A percentile compares a stretch with the other conserved stretches of the same genome.
Conservation (phyloP, 2,329 filamentous ascomycete genomes). For the Coniochaeta sp. region DNA sequence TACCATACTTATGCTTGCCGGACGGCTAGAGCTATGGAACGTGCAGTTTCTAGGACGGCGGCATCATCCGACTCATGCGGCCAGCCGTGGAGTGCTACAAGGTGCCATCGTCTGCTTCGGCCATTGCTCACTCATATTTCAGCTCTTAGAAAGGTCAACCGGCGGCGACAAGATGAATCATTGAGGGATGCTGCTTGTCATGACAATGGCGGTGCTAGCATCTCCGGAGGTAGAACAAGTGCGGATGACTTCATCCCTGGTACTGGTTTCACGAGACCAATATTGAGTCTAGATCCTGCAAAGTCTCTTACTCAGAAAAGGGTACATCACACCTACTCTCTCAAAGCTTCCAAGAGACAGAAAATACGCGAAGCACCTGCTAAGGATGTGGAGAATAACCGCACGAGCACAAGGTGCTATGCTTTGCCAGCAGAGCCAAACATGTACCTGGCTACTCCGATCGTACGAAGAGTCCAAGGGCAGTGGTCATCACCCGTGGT, state of each 20-base stretch:
- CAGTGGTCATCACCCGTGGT: slow-evolving; percentile 20
- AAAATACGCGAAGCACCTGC: not conserved
- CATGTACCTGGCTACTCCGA: slow-evolving; percentile 20
- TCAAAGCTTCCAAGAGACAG: slow-evolving; percentile 5
- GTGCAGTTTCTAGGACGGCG: not conserved
- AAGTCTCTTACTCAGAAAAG: slow-evolving; percentile 6
- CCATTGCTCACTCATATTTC: slow-evolving; percentile 35
- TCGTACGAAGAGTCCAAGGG: slow-evolving; percentile 21
- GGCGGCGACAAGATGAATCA: not conserved
- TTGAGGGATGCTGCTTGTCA: not conserved
- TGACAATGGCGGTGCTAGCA: not conserved
- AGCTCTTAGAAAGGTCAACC: slow-evolving; percentile 23
- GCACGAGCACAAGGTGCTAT: slow-evolving; percentile 5
- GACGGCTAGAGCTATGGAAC: not conserved
- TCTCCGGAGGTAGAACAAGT: not conserved
- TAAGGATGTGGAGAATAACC: slow-evolving; percentile 1
- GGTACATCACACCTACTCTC: slow-evolving; percentile 15
- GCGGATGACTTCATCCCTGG: not conserved
- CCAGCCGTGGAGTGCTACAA: slow-evolving; percentile 37
- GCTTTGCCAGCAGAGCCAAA: slow-evolving; percentile 12
- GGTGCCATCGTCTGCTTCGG: slow-evolving; percentile 38
- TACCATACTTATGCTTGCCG: not conserved
- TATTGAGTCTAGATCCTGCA: not conserved
- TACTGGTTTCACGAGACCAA: not conserved
- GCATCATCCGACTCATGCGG: not conserved